phyloP scores from a whole-genome alignment of 2,329 filamentous ascomycete species.

The Mariannaea elegans region DNA sequence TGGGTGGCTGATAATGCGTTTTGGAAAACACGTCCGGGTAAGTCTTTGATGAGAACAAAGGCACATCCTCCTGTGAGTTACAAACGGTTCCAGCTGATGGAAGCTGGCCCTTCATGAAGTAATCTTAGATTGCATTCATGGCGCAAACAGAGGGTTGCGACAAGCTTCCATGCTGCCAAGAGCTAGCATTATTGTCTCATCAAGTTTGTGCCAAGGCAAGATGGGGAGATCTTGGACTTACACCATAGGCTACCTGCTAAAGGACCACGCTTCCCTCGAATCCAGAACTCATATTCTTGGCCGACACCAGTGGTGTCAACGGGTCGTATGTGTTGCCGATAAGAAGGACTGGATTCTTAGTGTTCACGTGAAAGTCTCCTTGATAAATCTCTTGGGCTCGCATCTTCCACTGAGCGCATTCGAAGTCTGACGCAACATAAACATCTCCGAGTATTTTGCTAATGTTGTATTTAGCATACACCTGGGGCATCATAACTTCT shows the following conservation, averaged over 20 bases:
- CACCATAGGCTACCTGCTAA: constrained; percentile 47
- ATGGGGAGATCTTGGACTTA: constrained; percentile 40
- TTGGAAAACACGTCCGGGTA: too few relatives aligned
- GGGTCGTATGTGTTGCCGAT: constrained; percentile 49
- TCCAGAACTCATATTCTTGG: constrained; percentile 46
- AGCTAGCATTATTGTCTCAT: too few relatives aligned
- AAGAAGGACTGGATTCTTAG: constrained; percentile 46
- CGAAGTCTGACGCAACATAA: constrained; percentile 20
- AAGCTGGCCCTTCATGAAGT: too few relatives aligned
- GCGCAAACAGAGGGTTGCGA: too few relatives aligned
- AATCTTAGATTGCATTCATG: too few relatives aligned
- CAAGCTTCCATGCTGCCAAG: too few relatives aligned
- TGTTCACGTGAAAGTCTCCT: constrained; percentile 45
- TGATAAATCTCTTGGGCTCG: constrained; percentile 48
- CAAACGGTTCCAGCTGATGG: too few relatives aligned
- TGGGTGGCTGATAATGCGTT: too few relatives aligned
- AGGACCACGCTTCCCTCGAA: constrained; percentile 50
- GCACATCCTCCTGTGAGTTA: too few relatives aligned
- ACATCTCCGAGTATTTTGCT: constrained; percentile 42
- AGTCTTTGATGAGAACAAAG: too few relatives aligned
- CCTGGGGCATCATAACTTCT: constrained; percentile 38
- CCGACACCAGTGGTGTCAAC: constrained; percentile 50
- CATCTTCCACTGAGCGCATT: constrained; percentile 51
- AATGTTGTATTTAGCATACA: constrained; percentile 33
- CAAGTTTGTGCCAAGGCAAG: too few relatives aligned